A percentile compares a stretch with the other conserved stretches of the same genome.
These are phyloP conservation scores for Cladosporium velox DNA, from an alignment of 2,329 filamentous ascomycete species.

Conservation along the genomic window DNA sequence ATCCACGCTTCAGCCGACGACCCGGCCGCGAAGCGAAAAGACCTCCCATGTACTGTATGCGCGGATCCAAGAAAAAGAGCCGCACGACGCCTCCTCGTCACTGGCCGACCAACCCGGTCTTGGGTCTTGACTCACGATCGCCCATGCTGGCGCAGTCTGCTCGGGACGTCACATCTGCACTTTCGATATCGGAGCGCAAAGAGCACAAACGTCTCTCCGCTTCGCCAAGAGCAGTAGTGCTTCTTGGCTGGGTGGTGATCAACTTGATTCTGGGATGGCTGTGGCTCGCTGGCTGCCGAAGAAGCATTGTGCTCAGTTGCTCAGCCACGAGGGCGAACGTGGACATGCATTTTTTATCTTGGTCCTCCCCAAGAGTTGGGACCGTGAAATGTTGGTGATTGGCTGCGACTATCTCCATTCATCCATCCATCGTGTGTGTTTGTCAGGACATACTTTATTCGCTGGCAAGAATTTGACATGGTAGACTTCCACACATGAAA, in stretches of 20 bases:
- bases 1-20: neutral
- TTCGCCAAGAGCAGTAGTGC: slow-evolving; percentile 6
- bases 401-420: neutral
- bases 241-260: slow-evolving; percentile 1
- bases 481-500: neutral
- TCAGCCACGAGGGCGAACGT: slow-evolving; percentile 15
- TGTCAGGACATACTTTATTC: neutral
- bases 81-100: slow-evolving; percentile 10
- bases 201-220: neutral
- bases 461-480: neutral
- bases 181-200: neutral
- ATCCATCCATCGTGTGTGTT: neutral
- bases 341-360: neutral
- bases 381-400: neutral
- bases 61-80: slow-evolving; percentile 6
- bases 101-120: neutral
- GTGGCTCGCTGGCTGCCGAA: neutral
- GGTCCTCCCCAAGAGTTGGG: neutral
- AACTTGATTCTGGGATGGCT: neutral
- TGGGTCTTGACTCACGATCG: neutral
- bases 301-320: neutral
- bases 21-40: neutral
- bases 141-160: neutral
- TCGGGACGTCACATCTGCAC: neutral
- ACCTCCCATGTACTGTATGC: neutral